phyloP scores from a whole-genome alignment of 2,329 filamentous ascomycete genomes.

The Arthrobotrys iridis region DNA sequence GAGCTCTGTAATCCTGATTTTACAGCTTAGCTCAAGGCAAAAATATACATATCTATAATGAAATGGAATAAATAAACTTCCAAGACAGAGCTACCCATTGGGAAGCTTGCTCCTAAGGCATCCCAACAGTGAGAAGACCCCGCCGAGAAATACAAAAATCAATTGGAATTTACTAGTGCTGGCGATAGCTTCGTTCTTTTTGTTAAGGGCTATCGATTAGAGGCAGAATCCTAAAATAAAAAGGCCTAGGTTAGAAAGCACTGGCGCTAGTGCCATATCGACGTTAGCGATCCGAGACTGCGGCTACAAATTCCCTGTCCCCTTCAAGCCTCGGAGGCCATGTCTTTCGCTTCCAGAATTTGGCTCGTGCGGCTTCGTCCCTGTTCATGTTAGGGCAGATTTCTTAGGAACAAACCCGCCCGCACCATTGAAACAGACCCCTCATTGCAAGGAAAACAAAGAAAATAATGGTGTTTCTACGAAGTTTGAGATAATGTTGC shows the following conservation, averaged over 20 bases:
- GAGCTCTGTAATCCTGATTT: slow-evolving; percentile 1
- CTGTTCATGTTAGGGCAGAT: slow-evolving; percentile 9
- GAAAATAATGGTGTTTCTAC: slow-evolving; percentile 2
- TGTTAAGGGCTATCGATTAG: slow-evolving; percentile 53
- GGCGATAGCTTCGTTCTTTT: slow-evolving; percentile 20
- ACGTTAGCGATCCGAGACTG: slow-evolving; percentile 47
- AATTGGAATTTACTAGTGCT: slow-evolving; percentile 23
- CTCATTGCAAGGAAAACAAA: slow-evolving; percentile 28
- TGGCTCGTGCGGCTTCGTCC: slow-evolving; percentile 23
- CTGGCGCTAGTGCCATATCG: slow-evolving; percentile 27
- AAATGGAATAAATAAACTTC: slow-evolving; percentile 1
- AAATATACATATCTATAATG: too few species aligned
- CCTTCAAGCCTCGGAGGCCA: slow-evolving; percentile 38
- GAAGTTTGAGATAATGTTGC: slow-evolving; percentile 18
- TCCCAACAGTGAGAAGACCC: neutral
- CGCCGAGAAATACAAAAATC: slow-evolving; percentile 1
- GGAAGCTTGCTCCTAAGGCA: neutral
- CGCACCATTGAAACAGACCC: slow-evolving; percentile 40
- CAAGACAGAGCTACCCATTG: slow-evolving; percentile 1
- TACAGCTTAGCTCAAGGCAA: neutral
- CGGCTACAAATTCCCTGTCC: slow-evolving; percentile 44
- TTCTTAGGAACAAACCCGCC: slow-evolving; percentile 10
- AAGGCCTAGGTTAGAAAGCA: slow-evolving; percentile 26
- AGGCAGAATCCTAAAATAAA: slow-evolving; percentile 54
- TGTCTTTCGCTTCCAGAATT: slow-evolving; percentile 47